Base-by-base conservation (phyloP, 257 asterid species). In the Nicotiana otophora region DNA sequence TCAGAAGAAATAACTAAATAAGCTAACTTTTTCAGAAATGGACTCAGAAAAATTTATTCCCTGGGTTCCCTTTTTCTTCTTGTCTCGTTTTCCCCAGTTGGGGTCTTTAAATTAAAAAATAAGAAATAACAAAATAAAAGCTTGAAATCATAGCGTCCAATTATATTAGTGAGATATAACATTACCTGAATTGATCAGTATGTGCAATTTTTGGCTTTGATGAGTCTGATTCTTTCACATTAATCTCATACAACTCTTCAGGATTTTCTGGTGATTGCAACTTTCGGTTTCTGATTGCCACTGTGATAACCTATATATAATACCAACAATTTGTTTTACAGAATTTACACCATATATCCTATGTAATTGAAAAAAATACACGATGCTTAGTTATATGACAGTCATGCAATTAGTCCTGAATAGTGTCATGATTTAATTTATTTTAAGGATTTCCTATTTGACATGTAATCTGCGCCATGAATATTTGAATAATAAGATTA, bases 141-240 rank as follows among this genome's bases (percentile, higher is more conserved):
- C n/a, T 17, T 12, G 23, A 69, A 14, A 53, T 39, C 30, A 70
- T 10, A 2, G 15, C 30, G 34, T 19, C 28, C 31, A 57, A 16
- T 51, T 12, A 77, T 11, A 10, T 48, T 66, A 19, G 9, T 34
- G 10, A 46, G 9, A 77, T 34, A 26, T 48, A 60, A 8, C 5
- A 12, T 19, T 89, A 90, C 93, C 91, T 84, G 76, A 91, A 91
- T 84, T 91, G 94, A 62, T 86, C 23, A 6, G 91, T 84, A 26
- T 87, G 92, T 60, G 84, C 70, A 57, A 88, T 83, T 68, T 61
- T 90, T n/a, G 55, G 58, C 2, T 70, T 67, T 10, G 78, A 31
- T 26, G 88, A 80, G 14, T 75, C 88, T 0, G 83, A 33, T 36
- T 86, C 89, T 64, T 89, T 88, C 26, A 85, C 85, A 67, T 67